A percentile compares a stretch with the other conserved stretches of the same genome.
phyloP scores from a whole-genome alignment of 805 yeast genomes.

The Saturnispora serradocipensis region DNA sequence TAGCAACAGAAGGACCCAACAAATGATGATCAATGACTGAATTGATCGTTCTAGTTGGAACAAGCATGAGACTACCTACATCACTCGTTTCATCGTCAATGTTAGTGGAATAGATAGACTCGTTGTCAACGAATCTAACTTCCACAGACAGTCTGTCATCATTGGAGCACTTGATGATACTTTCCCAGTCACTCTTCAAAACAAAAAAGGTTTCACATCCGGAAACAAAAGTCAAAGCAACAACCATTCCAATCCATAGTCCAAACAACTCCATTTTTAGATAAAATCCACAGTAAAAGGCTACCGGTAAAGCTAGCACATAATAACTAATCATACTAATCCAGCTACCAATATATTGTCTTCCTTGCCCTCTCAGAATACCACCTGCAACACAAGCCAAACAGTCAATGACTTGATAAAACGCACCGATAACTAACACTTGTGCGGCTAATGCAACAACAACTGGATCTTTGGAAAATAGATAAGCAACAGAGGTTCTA shows the following conservation, averaged over 20 bases:
- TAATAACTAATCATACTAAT: slow-evolving; percentile 51
- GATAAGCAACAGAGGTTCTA: slow-evolving; percentile 34
- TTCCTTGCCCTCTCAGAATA: slow-evolving; percentile 70
- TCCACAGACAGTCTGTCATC: slow-evolving; percentile 18
- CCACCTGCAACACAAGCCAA: slow-evolving; percentile 68
- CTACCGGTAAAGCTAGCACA: slow-evolving; percentile 52
- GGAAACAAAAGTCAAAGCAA: slow-evolving; percentile 44
- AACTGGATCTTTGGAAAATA: slow-evolving; percentile 52
- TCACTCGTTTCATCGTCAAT: background rate
- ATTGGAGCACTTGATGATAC: slow-evolving; percentile 22
- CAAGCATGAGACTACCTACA: slow-evolving; percentile 7
- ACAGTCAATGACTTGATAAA: slow-evolving; percentile 64
- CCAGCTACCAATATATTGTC: slow-evolving; percentile 54
- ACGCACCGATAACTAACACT: slow-evolving; percentile 54
- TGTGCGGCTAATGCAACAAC: slow-evolving; percentile 43
- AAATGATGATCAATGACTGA: slow-evolving; percentile 22
- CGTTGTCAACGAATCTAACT: slow-evolving; percentile 5
- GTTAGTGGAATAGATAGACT: background rate
- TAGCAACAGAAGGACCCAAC: slow-evolving; percentile 18
- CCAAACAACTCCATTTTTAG: slow-evolving; percentile 46
- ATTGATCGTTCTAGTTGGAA: slow-evolving; percentile 13
- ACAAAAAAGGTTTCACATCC: slow-evolving; percentile 32
- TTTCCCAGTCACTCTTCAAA: slow-evolving; percentile 24
- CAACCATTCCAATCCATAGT: slow-evolving; percentile 52
- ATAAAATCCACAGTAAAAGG: slow-evolving; percentile 44